Evolutionary conservation across 371 early-diverging fungal genomes (phyloP).

Genomic region (Phascolomyces articulosus): DNA sequence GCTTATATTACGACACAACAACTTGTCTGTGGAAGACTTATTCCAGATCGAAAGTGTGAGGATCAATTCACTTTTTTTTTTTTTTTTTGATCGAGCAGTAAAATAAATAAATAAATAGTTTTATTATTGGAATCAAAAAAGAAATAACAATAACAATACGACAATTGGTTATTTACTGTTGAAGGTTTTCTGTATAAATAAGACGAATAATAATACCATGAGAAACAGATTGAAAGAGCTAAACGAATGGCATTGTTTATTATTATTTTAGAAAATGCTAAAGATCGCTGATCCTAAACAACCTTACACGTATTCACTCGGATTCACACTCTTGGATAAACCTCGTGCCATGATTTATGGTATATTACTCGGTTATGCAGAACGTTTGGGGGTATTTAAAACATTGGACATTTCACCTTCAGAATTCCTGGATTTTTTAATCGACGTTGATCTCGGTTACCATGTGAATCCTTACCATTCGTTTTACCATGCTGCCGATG

Average conservation of each 20-base stretch:
- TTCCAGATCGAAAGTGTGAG: conserved; percentile 16
- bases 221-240: too few species aligned
- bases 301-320: conserved; percentile 34
- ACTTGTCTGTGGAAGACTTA: conserved; percentile 12
- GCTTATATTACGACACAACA: conserved; percentile 17
- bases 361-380: conserved; percentile 66
- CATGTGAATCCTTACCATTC: conserved; percentile 85
- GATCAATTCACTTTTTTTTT: too few species aligned
- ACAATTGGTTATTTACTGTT: too few species aligned
- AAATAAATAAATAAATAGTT: too few species aligned
- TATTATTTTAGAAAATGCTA: conserved; percentile 34
- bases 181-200: too few species aligned
- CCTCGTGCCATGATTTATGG: conserved; percentile 74
- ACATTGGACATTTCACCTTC: conserved; percentile 62
- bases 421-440: conserved; percentile 77
- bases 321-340: conserved; percentile 71
- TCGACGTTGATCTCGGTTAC: conserved; percentile 84
- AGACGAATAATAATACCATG: too few species aligned
- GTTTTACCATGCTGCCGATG: conserved; percentile 89
- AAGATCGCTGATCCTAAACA: conserved; percentile 35
- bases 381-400: conserved; percentile 58
- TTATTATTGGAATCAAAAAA: too few species aligned
- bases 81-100: too few species aligned
- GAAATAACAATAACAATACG: too few species aligned
- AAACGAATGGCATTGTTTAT: too few species aligned